These are phyloP conservation scores for Hypocrella siamensis DNA, from an alignment of 2,329 filamentous ascomycete species.

Conservation along the genomic window DNA sequence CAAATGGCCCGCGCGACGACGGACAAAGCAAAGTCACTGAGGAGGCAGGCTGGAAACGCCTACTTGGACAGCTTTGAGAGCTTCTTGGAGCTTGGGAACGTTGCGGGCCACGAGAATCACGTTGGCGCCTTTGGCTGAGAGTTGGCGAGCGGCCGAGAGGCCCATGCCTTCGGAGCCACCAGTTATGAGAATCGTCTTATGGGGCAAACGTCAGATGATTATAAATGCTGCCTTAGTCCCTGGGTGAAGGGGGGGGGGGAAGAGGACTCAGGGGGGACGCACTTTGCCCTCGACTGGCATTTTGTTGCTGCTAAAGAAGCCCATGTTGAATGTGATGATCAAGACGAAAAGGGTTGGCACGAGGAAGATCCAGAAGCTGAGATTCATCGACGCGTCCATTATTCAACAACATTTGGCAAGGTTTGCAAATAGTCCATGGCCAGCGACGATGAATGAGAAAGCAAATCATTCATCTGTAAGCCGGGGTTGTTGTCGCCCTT, in stretches of 20 bases:
- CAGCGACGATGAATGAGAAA: too few relatives aligned
- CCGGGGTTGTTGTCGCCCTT: too few relatives aligned
- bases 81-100: conserved; percentile 54
- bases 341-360: conserved; percentile 19
- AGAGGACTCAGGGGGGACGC: conserved; percentile 9
- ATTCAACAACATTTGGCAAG: too few relatives aligned
- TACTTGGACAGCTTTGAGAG: too few relatives aligned
- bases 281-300: conserved; percentile 80
- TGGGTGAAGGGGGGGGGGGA: not conserved
- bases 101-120: conserved; percentile 74
- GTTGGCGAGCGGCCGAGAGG: conserved; percentile 53
- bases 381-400: too few relatives aligned
- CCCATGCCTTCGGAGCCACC: conserved; percentile 92
- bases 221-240: too few relatives aligned
- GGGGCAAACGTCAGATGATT: conserved; percentile 1
- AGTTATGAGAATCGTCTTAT: conserved; percentile 72
- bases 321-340: conserved; percentile 36
- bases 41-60: too few relatives aligned
- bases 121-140: conserved; percentile 73
- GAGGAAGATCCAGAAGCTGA: conserved; percentile 8
- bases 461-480: too few relatives aligned
- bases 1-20: too few relatives aligned
- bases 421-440: too few relatives aligned
- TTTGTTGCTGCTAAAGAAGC: conserved; percentile 52
- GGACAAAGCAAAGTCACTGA: too few relatives aligned